Conservation (phyloP, 2,329 filamentous ascomycete species). For the Ceratocystis cubensis region DNA sequence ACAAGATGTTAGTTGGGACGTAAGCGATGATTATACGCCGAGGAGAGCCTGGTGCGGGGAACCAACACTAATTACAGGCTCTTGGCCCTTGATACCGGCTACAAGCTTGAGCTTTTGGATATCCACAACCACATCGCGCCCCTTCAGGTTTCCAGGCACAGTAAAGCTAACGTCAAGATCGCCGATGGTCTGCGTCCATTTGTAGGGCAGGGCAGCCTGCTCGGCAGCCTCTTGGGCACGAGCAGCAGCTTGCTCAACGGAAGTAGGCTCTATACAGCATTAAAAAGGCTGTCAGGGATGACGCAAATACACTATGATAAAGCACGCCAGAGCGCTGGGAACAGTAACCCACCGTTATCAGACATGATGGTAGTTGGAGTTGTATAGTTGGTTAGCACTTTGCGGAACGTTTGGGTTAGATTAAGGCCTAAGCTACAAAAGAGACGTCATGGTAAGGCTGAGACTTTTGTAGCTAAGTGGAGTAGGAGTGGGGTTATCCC, state of each 20-base stretch:
- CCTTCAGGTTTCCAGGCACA: conserved; percentile 74
- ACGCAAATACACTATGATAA: background rate
- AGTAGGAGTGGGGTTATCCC: background rate
- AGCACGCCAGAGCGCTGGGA: background rate
- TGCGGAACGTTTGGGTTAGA: too few relatives aligned
- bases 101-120: conserved; percentile 67
- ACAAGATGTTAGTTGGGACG: conserved; percentile 15
- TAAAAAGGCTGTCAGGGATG: background rate
- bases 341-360: conserved; percentile 29
- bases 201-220: conserved; percentile 86
- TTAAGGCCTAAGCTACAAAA: too few relatives aligned
- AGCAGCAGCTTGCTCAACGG: conserved; percentile 46
- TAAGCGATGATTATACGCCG: background rate
- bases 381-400: background rate
- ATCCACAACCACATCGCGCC: conserved; percentile 67
- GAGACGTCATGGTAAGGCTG: conserved; percentile 25
- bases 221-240: conserved; percentile 67
- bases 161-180: conserved; percentile 71
- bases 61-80: conserved; percentile 65
- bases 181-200: conserved; percentile 87
- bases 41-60: background rate
- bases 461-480: conserved; percentile 17
- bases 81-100: conserved; percentile 78
- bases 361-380: conserved; percentile 27
- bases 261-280: conserved; percentile 35